These are phyloP conservation scores for Beauveria varroae DNA, from an alignment of 2,329 filamentous ascomycete genomes.

Conservation along the genomic window DNA sequence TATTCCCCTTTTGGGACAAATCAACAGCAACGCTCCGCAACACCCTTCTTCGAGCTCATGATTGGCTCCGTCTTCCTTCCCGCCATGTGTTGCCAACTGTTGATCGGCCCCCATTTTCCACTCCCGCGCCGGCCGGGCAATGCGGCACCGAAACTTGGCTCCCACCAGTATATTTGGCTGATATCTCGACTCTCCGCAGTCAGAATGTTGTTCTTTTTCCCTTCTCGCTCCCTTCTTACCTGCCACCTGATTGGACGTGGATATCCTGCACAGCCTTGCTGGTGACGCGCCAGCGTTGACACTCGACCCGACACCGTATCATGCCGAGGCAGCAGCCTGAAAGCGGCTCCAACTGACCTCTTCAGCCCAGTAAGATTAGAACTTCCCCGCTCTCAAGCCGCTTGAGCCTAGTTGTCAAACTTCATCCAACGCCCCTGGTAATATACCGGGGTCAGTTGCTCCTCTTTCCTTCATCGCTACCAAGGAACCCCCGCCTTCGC, in stretches of 20 bases:
- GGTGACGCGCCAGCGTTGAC: not conserved
- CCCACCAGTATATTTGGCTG: not conserved
- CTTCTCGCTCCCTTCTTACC: not conserved
- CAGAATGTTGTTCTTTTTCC: not conserved
- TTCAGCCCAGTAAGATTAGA: not conserved
- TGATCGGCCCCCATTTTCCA: not conserved
- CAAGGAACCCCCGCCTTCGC: not conserved
- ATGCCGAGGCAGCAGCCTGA: not conserved
- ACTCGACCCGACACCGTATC: not conserved
- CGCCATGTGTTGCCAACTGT: not conserved
- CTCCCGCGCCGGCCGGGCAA: not conserved
- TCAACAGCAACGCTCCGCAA: not conserved
- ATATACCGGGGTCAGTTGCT: not conserved
- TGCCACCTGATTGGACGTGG: not conserved
- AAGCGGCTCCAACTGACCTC: not conserved
- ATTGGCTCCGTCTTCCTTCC: not conserved
- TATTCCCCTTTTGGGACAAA: slow-evolving; percentile 1
- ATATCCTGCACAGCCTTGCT: not conserved
- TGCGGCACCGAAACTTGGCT: not conserved
- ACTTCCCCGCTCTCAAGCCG: not conserved
- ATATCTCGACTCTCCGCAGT: not conserved
- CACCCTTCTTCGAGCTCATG: not conserved
- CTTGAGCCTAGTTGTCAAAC: not conserved
- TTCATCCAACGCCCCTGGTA: not conserved
- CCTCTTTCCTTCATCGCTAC: not conserved